phyloP scores from a whole-genome alignment of 176 grass and related monocot species.

The Miscanthus lutarioriparius region DNA sequence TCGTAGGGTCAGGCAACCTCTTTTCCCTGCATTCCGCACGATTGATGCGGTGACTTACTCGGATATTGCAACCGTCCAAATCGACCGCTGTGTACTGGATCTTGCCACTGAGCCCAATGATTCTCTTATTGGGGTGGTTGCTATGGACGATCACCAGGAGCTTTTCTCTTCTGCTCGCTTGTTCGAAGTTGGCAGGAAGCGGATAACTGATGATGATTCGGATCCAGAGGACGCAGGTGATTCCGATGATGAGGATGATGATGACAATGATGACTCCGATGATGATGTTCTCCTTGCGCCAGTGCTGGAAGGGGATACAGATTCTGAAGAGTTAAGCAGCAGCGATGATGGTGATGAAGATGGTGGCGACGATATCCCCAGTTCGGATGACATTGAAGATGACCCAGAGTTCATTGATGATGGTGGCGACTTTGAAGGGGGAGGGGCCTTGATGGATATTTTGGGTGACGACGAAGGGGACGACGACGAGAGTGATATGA shows the following conservation, averaged over 20 bases:
- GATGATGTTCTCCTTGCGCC: slow-evolving; percentile 41
- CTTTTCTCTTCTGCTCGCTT: slow-evolving; percentile 80
- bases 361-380: slow-evolving; percentile 40
- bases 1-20: slow-evolving; percentile 75
- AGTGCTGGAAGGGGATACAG: slow-evolving; percentile 47
- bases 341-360: slow-evolving; percentile 64
- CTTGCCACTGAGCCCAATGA: slow-evolving; percentile 78
- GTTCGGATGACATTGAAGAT: slow-evolving; percentile 61
- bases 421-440: slow-evolving; percentile 51
- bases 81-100: slow-evolving; percentile 88
- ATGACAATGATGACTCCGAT: slow-evolving; percentile 77
- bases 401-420: slow-evolving; percentile 66
- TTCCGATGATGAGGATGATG: slow-evolving; percentile 63
- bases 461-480: slow-evolving; percentile 52
- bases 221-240: slow-evolving; percentile 92
- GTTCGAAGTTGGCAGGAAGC: slow-evolving; percentile 88
- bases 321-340: slow-evolving; percentile 69
- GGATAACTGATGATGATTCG: slow-evolving; percentile 89
- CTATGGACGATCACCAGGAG: slow-evolving; percentile 93
- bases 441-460: slow-evolving; percentile 58
- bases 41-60: slow-evolving; percentile 89
- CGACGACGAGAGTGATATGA: slow-evolving; percentile 52
- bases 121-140: slow-evolving; percentile 78
- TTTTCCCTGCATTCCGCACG: slow-evolving; percentile 90
- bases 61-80: slow-evolving; percentile 88